Conservation (phyloP, 2,329 filamentous ascomycete species). For the Scedosporium aurantiacum region DNA sequence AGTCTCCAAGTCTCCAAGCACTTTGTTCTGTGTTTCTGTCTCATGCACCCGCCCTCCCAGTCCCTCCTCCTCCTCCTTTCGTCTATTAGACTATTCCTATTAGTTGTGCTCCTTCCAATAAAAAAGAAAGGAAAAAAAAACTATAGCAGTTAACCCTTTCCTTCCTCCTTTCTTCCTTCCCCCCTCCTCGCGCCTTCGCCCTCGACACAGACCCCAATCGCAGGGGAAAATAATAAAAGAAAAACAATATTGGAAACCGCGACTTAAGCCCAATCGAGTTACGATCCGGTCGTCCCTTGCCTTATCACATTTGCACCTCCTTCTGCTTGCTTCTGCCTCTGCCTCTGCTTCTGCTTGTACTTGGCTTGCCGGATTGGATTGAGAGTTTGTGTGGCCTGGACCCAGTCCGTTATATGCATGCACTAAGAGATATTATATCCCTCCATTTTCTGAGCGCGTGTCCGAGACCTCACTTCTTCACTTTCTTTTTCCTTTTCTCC, state of each 20-base stretch:
- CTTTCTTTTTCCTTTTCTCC: neutral
- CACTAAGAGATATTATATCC: conserved; percentile 3
- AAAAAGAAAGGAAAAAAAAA: too few relatives aligned
- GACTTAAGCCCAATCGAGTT: too few relatives aligned
- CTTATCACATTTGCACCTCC: neutral
- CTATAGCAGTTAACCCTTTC: neutral
- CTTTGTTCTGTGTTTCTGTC: neutral
- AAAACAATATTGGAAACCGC: neutral
- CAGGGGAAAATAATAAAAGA: neutral
- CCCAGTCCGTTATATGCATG: neutral
- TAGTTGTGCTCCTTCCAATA: too few relatives aligned
- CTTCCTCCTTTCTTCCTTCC: neutral
- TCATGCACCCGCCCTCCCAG: neutral
- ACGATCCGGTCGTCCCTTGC: too few relatives aligned
- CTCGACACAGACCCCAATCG: neutral
- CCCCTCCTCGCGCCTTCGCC: neutral
- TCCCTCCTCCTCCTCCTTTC: too few relatives aligned
- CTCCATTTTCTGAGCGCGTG: conserved; percentile 5
- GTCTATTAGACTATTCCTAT: too few relatives aligned
- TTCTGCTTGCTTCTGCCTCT: neutral
- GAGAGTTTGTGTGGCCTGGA: neutral
- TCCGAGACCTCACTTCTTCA: neutral
- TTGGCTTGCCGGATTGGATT: neutral
- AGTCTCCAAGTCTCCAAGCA: neutral
- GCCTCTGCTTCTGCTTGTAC: neutral